A percentile compares a stretch with the other conserved stretches of the same genome.
Conservation (phyloP, 2,329 filamentous ascomycete species). For the Neopestalotiopsis sp. region DNA sequence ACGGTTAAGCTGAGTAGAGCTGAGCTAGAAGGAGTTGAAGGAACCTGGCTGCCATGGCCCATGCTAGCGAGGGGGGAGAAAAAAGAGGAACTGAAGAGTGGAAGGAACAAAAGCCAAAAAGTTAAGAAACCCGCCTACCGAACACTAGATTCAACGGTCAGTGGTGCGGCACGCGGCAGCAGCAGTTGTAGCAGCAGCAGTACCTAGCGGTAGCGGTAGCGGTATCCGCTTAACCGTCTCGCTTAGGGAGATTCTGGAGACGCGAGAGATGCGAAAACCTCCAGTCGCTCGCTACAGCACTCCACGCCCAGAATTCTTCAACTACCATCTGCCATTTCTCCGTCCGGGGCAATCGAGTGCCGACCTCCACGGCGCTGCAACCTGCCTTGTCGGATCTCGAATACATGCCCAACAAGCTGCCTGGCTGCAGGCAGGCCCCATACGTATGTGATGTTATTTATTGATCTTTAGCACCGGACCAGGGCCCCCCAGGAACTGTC, state of each 20-base stretch:
- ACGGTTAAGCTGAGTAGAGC: too few species aligned
- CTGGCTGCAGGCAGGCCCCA: background rate
- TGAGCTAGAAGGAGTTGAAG: too few species aligned
- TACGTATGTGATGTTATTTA: background rate
- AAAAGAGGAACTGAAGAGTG: background rate
- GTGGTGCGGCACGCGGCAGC: background rate
- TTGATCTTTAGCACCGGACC: background rate
- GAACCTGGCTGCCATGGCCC: background rate
- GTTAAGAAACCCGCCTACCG: too few species aligned
- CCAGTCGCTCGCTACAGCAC: background rate
- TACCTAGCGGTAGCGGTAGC: background rate
- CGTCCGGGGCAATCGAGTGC: slow-evolving; percentile 2
- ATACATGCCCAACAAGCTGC: background rate
- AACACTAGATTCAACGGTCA: background rate
- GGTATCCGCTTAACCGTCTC: background rate
- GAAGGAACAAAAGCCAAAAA: background rate
- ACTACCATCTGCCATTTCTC: background rate
- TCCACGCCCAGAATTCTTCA: too few species aligned
- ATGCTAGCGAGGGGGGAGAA: background rate
- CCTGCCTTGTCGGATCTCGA: background rate
- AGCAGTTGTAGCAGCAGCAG: background rate
- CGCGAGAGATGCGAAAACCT: background rate
- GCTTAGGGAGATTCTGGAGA: background rate
- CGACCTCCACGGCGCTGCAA: background rate
- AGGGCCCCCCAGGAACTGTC: background rate